Evolutionary conservation across 2,329 filamentous ascomycete genomes (phyloP).

Genomic region (Seiridium cupressi): DNA sequence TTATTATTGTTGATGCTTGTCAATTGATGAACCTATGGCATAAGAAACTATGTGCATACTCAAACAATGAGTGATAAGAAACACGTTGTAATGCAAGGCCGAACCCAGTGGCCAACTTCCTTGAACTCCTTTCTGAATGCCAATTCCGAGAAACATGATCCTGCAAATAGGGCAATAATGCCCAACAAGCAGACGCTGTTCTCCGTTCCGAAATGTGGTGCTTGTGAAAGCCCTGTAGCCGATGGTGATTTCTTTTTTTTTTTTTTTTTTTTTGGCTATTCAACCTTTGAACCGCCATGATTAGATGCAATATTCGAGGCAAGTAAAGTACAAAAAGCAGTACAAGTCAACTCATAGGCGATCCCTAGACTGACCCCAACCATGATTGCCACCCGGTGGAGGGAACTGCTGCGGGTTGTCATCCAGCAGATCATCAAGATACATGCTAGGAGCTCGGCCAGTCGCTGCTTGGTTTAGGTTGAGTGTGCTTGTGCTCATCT

Average conservation of each 20-base stretch:
- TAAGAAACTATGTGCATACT: neutral
- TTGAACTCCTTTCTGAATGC: neutral
- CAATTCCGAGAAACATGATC: neutral
- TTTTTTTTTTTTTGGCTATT: neutral
- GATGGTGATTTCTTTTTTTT: neutral
- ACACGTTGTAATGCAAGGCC: neutral
- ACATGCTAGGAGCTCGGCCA: constrained; percentile 80
- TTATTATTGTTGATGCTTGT: neutral
- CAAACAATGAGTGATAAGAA: neutral
- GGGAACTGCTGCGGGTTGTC: constrained; percentile 60
- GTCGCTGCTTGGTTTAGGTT: constrained; percentile 64
- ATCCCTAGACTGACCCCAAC: constrained; percentile 22
- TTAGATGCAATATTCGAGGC: neutral
- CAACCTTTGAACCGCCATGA: neutral
- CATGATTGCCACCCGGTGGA: constrained; percentile 28
- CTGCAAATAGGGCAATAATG: neutral
- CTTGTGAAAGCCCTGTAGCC: neutral
- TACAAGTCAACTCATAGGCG: constrained; percentile 11
- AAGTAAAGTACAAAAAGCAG: neutral
- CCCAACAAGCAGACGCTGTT: neutral
- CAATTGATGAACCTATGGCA: neutral
- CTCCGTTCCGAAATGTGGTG: neutral
- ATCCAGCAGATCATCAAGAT: constrained; percentile 85
- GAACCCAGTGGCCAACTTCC: neutral
- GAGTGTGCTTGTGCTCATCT: constrained; percentile 60